Evolutionary conservation across 768 basidiomycete genomes (phyloP), one percentile per base, ranked within the genome.

Genomic region (Fomitopsis serialis): DNA sequence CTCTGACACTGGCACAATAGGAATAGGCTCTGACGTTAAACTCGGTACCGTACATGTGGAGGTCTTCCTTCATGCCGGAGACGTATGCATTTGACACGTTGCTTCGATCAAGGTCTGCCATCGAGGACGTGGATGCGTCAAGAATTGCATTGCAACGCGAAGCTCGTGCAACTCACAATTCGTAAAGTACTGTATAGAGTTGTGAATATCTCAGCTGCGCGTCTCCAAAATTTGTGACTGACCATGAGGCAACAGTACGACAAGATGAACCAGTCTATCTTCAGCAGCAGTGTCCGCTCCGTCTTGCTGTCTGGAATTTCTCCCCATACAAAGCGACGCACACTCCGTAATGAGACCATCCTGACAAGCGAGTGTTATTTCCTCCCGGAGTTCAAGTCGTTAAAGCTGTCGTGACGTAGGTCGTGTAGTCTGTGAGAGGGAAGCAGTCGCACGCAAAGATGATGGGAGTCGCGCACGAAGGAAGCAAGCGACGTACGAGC

Each of bases 1-100:
- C n/a, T 23, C 32, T 43, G 22, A 19, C 13, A 3, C 9, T 42
- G 40, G 19, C 21, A 29, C 8, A 5, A 32, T n/a, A n/a, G 24
- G 21, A 21, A 21, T 40, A 29, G 19, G 17, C 17, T 44, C 72
- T 56, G 48, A 79, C 78, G 61, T 88, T 86, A 61, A 80, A 79
- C 45, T 88, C 74, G 37, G 76, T 82, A 36, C 84, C 84, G 42
- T 72, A 64, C 82, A 87, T 84, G 52, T 75, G 59, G 35, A 89
- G 72, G 21, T 85, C 85, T 66, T 88, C 83, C 56, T 77, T 82
- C 85, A 90, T 87, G 6, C 87, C 87, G 4, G 84, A 86, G n/a
- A 87, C 83, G 66, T 86, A 88, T 11, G 87, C 87, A 66, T 89
- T 89, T 58, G 74, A 73, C 25, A 88, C 71, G 66, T 86, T 86